These are phyloP conservation scores for Neofusicoccum ribis DNA, from an alignment of 2,329 filamentous ascomycete species.

Conservation along the genomic window DNA sequence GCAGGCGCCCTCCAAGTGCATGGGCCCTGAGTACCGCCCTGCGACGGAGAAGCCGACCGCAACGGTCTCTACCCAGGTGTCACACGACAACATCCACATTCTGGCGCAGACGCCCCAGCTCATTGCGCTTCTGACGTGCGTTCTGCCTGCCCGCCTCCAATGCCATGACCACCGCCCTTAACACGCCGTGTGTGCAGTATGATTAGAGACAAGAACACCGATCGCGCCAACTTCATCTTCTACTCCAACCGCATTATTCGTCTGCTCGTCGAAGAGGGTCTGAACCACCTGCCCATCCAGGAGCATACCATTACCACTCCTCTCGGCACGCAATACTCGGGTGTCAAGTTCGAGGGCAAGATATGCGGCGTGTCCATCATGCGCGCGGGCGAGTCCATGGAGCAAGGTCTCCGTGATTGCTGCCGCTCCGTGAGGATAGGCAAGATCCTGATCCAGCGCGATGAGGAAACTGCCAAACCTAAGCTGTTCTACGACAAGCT, in stretches of 20 bases:
- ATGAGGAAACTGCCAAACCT: conserved; percentile 90
- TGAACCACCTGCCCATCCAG: conserved; percentile 93
- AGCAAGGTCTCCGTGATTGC: conserved; percentile 93
- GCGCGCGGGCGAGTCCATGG: conserved; percentile 97
- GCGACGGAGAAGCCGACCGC: conserved; percentile 79
- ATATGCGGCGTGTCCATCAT: conserved; percentile 99
- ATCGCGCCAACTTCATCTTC: conserved; percentile 96
- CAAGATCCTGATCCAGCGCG: conserved; percentile 96
- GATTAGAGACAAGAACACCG: conserved; percentile 88
- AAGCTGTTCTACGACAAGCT: conserved; percentile 98
- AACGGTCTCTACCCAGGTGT: conserved; percentile 81
- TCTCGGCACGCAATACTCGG: conserved; percentile 82
- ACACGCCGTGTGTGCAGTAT: conserved; percentile 60
- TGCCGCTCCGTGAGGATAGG: conserved; percentile 97
- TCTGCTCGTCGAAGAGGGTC: conserved; percentile 90
- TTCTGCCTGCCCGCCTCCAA: conserved; percentile 28
- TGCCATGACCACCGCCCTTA: neutral
- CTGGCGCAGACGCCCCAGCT: conserved; percentile 92
- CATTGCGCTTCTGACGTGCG: conserved; percentile 95
- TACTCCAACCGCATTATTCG: conserved; percentile 98
- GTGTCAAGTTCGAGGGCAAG: conserved; percentile 94
- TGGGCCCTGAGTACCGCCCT: conserved; percentile 78
- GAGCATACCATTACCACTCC: conserved; percentile 89
- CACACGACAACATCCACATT: conserved; percentile 84
- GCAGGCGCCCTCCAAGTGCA: conserved; percentile 56